Evolutionary conservation across 2,329 filamentous ascomycete species (phyloP), one percentile per base, ranked within the genome.

Genomic region (Botrytis paeoniae): DNA sequence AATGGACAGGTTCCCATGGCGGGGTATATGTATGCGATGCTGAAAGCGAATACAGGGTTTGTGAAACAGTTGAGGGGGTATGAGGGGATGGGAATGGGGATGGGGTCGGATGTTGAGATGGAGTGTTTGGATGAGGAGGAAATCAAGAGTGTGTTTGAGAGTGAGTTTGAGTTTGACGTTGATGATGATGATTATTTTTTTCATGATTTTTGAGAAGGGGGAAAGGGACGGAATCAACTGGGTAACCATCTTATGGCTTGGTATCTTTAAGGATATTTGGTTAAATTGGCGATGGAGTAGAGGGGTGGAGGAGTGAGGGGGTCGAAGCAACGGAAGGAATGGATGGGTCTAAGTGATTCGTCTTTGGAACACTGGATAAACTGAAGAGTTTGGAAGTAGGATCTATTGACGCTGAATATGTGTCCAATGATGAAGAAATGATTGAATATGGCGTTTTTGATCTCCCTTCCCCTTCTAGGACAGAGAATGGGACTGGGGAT

Each of bases 1-100:
- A 48, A 32, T 14, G 37, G 54, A 18, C 32, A n/a, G 54, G 20
- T 32, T n/a, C 57, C 73, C 1, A 45, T 79, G 12, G 48, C 63
- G 14, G 69, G 75, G 2, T 1, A 16, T 0, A 79, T 79, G 76
- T 77, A 78, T 64, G 71, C 60, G 3, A 72, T 75, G 45, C 32
- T 77, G 29, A 77, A 76, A 51, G 73, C 75, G 14, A 75, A 79
- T n/a, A 18, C 35, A 29, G 45, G 32, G 14, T 73, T 54, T 29
- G 71, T 73, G 29, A 69, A 48, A 12, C 64, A 73, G 41, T 25
- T 69, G 39, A 72, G 39, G 25, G 45, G 12, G 16, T 20, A 32
- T 57, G 57, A 70, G 41, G 51, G 68, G 6, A 9, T 14, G 68
- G 51, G 57, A 14, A 25, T 32, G 51, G 16, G 37, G 16, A 57